These are phyloP conservation scores for Novymonas esmeraldas DNA, from an alignment of 208 protist species.

Conservation along the genomic window DNA sequence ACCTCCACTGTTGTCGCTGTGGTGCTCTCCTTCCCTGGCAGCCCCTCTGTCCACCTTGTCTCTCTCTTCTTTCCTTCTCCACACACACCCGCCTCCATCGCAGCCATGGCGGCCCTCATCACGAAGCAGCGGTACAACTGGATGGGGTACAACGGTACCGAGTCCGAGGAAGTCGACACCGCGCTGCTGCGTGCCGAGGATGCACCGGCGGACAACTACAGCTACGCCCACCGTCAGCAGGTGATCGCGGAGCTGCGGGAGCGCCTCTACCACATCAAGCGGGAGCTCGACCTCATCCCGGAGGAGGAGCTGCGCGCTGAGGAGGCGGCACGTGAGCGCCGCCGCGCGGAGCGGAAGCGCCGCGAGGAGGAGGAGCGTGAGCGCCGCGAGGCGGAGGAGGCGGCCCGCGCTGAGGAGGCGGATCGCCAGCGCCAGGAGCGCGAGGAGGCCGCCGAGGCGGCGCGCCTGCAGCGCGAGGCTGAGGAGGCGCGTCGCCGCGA, in stretches of 20 bases:
- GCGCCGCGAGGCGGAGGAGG: conserved; percentile 18
- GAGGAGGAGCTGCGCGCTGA: conserved; percentile 59
- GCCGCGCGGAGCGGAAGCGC: conserved; percentile 27
- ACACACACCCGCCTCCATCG: neutral
- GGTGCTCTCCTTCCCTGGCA: neutral
- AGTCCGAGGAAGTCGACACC: conserved; percentile 57
- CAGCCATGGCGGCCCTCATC: conserved; percentile 48
- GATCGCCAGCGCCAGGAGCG: conserved; percentile 38
- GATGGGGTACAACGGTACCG: conserved; percentile 86
- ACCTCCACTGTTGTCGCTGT: no score
- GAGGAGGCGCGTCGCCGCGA: conserved; percentile 16
- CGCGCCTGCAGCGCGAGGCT: conserved; percentile 20
- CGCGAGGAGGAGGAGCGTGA: conserved; percentile 33
- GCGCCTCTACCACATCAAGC: conserved; percentile 78
- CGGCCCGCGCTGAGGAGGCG: conserved; percentile 20
- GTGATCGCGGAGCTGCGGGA: conserved; percentile 62
- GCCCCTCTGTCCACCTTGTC: neutral
- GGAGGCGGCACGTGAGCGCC: conserved; percentile 39
- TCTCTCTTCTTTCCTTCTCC: neutral
- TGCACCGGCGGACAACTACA: conserved; percentile 40
- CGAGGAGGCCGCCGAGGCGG: conserved; percentile 21
- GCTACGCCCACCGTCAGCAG: conserved; percentile 64
- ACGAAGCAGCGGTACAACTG: conserved; percentile 83
- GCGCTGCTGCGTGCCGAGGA: conserved; percentile 40
- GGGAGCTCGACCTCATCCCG: conserved; percentile 75